A percentile compares a stretch with the other conserved stretches of the same genome.
These are phyloP conservation scores for Skeletonema costatum DNA, from an alignment of 108 stramenopile species.

Conservation along the genomic window DNA sequence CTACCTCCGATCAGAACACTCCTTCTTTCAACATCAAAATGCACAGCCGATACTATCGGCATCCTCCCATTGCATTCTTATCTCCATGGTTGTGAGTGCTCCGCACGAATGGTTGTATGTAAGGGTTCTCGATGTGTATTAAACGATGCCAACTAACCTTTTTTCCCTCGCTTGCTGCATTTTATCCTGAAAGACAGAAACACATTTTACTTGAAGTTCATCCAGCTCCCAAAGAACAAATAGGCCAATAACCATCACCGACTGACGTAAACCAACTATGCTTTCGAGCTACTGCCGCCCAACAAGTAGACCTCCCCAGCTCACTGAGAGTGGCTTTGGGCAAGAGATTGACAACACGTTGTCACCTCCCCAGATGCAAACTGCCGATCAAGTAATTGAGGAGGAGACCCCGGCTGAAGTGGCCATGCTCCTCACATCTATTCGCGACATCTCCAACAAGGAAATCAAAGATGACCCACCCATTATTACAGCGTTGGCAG, in stretches of 20 bases:
- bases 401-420: conserved; percentile 44
- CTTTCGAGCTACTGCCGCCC: background rate
- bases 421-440: conserved; percentile 48
- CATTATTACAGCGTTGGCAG: conserved; percentile 28
- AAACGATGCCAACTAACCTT: background rate
- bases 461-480: conserved; percentile 48
- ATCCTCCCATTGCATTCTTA: background rate
- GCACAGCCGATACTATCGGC: background rate
- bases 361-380: background rate
- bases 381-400: background rate
- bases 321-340: background rate
- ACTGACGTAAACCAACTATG: background rate
- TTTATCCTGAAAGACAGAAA: background rate
- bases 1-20: background rate
- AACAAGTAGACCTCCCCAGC: background rate
- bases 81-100: no score
- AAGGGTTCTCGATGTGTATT: conserved; percentile 3
- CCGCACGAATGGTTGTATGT: background rate
- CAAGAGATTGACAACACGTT: background rate
- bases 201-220: background rate
- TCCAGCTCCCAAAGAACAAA: background rate
- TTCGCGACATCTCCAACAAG: conserved; percentile 40
- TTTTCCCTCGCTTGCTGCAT: background rate
- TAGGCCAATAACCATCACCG: background rate
- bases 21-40: background rate